phyloP scores from a whole-genome alignment of 169 alveolate genomes.

The Plasmodium gonderi region DNA sequence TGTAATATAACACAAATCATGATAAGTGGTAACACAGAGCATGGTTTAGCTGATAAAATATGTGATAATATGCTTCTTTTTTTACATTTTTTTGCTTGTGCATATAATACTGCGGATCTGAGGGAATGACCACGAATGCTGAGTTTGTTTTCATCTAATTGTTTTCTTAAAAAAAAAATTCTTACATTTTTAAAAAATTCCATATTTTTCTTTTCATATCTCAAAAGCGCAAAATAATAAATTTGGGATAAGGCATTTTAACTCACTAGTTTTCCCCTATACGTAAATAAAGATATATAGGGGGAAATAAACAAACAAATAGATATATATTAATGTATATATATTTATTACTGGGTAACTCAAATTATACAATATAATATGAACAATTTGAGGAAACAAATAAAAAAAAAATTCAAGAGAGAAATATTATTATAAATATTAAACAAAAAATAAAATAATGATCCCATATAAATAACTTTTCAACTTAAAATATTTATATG shows the following conservation, averaged over 20 bases:
- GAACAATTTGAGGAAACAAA: neutral
- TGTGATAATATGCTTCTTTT: conserved; percentile 3
- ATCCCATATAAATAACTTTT: neutral
- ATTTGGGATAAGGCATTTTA: neutral
- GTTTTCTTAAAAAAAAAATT: neutral
- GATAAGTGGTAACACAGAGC: neutral
- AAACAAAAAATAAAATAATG: neutral
- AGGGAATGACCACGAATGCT: neutral
- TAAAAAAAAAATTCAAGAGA: neutral
- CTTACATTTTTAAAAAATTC: conserved; percentile 11
- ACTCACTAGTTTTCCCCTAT: conserved; percentile 1
- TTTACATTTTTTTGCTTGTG: neutral
- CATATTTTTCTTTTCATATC: conserved; percentile 6
- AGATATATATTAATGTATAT: neutral
- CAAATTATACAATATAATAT: neutral
- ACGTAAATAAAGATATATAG: too few relatives aligned
- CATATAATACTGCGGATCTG: neutral
- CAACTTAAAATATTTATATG: neutral
- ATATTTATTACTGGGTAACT: neutral
- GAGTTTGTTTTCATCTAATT: neutral
- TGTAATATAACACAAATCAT: neutral
- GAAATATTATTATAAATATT: neutral
- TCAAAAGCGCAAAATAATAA: neutral
- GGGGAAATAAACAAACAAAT: neutral
- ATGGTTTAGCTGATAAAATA: neutral